Conservation (phyloP, 176 grass and related monocot genomes). For the Carex cristatella region DNA sequence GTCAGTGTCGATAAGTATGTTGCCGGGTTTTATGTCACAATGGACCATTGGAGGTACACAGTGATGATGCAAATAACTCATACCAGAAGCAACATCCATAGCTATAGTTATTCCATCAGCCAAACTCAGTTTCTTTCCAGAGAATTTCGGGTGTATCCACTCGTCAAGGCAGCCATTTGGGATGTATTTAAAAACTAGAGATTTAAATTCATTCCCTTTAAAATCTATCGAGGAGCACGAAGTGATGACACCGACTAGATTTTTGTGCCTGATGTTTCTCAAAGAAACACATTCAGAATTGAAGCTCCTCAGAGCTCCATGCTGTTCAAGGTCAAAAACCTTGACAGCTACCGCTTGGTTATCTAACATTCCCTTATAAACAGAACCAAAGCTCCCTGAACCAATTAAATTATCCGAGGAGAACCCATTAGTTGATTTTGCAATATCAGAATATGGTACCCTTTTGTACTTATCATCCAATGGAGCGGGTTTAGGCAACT, state of each 20-base stretch:
- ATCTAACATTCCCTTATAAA: too few relatives aligned
- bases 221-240: slow-evolving; percentile 29
- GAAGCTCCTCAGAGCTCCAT: too few relatives aligned
- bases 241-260: slow-evolving; percentile 39
- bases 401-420: slow-evolving; percentile 35
- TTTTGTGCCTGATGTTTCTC: slow-evolving; percentile 40
- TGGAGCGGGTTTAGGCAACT: neutral
- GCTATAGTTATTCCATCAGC: slow-evolving; percentile 26
- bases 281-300: slow-evolving; percentile 33
- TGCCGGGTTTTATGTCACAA: slow-evolving; percentile 42
- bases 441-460: slow-evolving; percentile 33
- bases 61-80: slow-evolving; percentile 34
- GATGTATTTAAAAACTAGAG: slow-evolving; percentile 36
- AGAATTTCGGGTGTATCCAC: slow-evolving; percentile 25
- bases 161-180: slow-evolving; percentile 37
- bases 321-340: too few relatives aligned
- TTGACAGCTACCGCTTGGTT: too few relatives aligned
- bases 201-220: slow-evolving; percentile 41
- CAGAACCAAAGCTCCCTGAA: neutral
- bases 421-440: slow-evolving; percentile 34
- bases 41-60: slow-evolving; percentile 23
- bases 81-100: slow-evolving; percentile 30
- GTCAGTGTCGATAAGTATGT: slow-evolving; percentile 29
- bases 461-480: neutral
- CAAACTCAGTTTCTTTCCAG: slow-evolving; percentile 16